A percentile compares a stretch with the other conserved stretches of the same genome.
These are phyloP conservation scores for Hypoxylon intermedium DNA, from an alignment of 495 filamentous ascomycete genomes.

Conservation along the genomic window DNA sequence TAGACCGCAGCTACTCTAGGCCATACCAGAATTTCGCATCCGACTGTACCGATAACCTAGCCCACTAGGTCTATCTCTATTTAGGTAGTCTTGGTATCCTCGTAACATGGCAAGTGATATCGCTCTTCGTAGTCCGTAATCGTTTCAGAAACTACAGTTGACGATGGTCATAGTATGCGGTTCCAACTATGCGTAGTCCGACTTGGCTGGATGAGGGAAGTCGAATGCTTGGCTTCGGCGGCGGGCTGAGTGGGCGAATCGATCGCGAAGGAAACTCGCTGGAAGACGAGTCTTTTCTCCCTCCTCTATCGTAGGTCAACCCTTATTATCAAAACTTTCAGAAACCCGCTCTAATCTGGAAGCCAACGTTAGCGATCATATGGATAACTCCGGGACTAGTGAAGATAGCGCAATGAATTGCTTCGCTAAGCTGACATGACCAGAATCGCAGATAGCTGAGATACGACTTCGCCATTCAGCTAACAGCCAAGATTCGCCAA, in stretches of 20 bases:
- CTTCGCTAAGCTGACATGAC: background rate
- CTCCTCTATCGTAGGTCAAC: background rate
- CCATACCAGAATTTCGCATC: no score
- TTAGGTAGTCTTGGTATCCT: conserved; percentile 6
- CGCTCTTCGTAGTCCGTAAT: background rate
- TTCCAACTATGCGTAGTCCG: background rate
- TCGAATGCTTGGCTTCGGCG: background rate
- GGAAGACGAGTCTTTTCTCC: background rate
- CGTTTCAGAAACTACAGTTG: conserved; percentile 2
- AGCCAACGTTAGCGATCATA: background rate
- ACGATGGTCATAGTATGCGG: background rate
- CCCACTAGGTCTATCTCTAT: no score
- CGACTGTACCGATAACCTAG: no score
- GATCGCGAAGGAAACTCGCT: background rate
- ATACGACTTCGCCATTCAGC: no score
- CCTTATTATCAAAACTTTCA: background rate
- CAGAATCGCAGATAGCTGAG: background rate
- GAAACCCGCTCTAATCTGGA: background rate
- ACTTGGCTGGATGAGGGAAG: background rate
- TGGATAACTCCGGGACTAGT: no score
- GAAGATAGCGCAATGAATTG: no score
- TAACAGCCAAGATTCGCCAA: conserved; percentile 19
- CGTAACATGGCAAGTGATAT: no score
- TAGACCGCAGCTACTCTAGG: conserved; percentile 6
- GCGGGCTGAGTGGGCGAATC: background rate